phyloP scores from a whole-genome alignment of 1,284 basidiomycete genomes.

The Waitea zeae region DNA sequence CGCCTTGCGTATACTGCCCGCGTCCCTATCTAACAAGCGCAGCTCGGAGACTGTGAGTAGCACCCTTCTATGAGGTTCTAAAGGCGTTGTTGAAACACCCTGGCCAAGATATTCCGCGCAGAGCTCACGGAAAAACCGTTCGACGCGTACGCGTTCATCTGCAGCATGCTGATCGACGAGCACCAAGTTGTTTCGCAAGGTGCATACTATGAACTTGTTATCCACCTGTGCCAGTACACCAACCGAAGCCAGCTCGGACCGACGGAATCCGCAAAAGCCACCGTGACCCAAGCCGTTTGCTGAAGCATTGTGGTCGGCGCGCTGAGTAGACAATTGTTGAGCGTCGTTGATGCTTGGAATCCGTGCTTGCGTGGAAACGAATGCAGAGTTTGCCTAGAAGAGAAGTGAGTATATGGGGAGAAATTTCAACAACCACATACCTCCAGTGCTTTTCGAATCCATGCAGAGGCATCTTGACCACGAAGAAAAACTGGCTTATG shows the following conservation, averaged over 20 bases:
- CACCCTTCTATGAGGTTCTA: not conserved
- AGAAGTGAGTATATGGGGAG: too few species aligned
- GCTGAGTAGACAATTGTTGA: too few species aligned
- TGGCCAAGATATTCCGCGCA: slow-evolving; percentile 42
- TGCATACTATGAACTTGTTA: slow-evolving; percentile 73
- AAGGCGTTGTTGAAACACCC: not conserved
- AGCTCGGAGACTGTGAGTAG: not conserved
- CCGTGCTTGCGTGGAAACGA: too few species aligned
- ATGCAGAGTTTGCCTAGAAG: too few species aligned
- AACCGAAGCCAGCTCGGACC: slow-evolving; percentile 37
- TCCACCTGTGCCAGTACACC: slow-evolving; percentile 72
- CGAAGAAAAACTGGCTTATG: too few species aligned
- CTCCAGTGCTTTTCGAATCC: slow-evolving; percentile 32
- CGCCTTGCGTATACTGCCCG: not conserved
- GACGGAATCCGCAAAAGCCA: too few species aligned
- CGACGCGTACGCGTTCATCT: slow-evolving; percentile 82
- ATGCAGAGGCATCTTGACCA: slow-evolving; percentile 21
- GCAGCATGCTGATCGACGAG: slow-evolving; percentile 94
- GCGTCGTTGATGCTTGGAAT: too few species aligned
- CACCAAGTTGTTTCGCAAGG: slow-evolving; percentile 34
- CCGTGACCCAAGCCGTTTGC: too few species aligned
- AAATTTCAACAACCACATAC: slow-evolving; percentile 15
- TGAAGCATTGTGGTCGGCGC: too few species aligned
- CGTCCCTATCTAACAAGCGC: not conserved
- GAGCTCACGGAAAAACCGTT: slow-evolving; percentile 57